Percentiles rank a stretch among this genome's conserved stretches.
Conservation (phyloP, 2,329 filamentous ascomycete species). For the Stachybotrys echinatus region DNA sequence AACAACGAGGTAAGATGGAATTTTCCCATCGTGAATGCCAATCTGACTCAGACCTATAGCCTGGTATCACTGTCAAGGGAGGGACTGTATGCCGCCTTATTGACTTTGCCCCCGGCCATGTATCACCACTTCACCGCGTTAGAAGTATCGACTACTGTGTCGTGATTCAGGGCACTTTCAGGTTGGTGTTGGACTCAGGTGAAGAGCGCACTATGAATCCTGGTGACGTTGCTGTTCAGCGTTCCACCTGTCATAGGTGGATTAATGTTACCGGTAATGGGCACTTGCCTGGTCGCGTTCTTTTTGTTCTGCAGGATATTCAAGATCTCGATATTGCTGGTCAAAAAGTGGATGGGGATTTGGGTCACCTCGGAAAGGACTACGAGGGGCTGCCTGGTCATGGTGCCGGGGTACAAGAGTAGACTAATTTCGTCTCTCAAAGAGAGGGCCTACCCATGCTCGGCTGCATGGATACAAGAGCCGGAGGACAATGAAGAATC, state of each 20-base stretch:
- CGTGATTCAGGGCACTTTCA: not conserved
- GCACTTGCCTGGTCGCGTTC: not conserved
- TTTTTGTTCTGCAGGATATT: not conserved
- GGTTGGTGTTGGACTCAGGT: not conserved
- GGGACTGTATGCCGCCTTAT: not conserved
- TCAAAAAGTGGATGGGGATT: not conserved
- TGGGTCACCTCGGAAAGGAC: not conserved
- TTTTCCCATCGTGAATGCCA: not conserved
- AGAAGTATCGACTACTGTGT: not conserved
- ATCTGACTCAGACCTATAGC: not conserved
- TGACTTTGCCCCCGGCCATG: not conserved
- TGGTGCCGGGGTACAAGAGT: not conserved
- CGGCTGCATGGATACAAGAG: too few species aligned
- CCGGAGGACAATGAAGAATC: too few species aligned
- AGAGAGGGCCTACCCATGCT: too few species aligned
- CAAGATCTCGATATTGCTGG: not conserved
- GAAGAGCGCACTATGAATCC: not conserved
- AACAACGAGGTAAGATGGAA: constrained; percentile 6
- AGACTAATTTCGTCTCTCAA: too few species aligned
- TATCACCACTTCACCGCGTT: not conserved
- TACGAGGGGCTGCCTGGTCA: not conserved
- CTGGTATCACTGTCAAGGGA: not conserved
- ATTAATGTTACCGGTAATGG: not conserved
- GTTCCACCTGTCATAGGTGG: not conserved
- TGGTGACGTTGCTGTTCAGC: not conserved